Conservation (phyloP, 371 early-diverging fungal genomes). For the Capniomyces stellatus region DNA sequence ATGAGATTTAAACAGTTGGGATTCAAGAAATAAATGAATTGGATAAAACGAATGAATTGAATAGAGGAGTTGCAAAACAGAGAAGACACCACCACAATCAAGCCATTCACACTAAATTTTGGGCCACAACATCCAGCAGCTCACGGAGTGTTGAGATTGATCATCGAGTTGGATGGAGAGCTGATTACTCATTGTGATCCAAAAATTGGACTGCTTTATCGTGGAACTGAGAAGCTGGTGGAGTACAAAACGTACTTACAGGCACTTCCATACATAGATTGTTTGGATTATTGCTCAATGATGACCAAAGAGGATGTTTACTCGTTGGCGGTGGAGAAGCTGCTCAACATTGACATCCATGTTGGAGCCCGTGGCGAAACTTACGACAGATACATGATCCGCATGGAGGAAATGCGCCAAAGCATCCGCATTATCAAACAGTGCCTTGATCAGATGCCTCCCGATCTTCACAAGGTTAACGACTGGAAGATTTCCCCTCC, state of each 20-base stretch:
- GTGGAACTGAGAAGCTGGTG: constrained; percentile 95
- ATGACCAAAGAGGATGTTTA: constrained; percentile 91
- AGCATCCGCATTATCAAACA: constrained; percentile 84
- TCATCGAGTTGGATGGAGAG: constrained; percentile 87
- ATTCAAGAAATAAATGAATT: too few species aligned
- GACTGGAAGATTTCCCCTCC: constrained; percentile 96
- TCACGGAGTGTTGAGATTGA: constrained; percentile 95
- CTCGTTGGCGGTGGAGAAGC: constrained; percentile 90
- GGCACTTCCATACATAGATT: constrained; percentile 95
- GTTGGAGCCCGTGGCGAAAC: constrained; percentile 89
- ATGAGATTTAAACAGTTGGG: too few species aligned
- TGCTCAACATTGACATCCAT: constrained; percentile 93
- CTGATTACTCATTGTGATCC: constrained; percentile 86
- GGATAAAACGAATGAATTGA: too few species aligned
- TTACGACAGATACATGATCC: constrained; percentile 87
- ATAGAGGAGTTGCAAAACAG: neutral
- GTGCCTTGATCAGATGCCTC: constrained; percentile 88
- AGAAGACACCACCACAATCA: constrained; percentile 9
- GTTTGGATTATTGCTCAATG: constrained; percentile 95
- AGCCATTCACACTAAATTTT: constrained; percentile 72
- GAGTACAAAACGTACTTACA: constrained; percentile 96
- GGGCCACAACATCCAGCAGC: constrained; percentile 99
- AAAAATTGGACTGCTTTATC: constrained; percentile 89
- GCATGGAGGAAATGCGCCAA: constrained; percentile 98
- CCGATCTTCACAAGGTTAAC: constrained; percentile 85